Conservation (phyloP, 202 grass and related monocot genomes). For the Digitaria exilis region DNA sequence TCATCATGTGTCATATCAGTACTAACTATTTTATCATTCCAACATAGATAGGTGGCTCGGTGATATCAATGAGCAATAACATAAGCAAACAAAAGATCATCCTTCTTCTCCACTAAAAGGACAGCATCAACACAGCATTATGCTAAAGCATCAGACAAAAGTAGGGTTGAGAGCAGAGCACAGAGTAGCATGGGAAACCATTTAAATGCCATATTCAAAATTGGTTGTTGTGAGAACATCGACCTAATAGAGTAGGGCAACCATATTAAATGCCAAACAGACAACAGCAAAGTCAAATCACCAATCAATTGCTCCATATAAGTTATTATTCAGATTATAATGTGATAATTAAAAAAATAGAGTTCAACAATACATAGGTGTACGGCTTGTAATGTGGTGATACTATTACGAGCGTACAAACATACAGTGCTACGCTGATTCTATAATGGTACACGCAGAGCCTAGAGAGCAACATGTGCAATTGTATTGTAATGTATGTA, state of each 20-base stretch:
- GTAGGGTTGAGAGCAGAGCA: neutral
- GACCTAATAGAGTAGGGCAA: neutral
- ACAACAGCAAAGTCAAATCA: constrained; percentile 7
- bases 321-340: neutral
- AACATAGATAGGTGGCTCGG: constrained; percentile 15
- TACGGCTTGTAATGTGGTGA: neutral
- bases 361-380: neutral
- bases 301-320: constrained; percentile 4
- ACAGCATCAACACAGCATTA: constrained; percentile 13
- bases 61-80: neutral
- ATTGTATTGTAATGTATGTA: neutral
- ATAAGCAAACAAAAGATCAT: neutral
- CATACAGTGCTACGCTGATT: neutral
- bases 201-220: constrained; percentile 14
- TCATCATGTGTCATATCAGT: neutral
- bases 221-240: neutral
- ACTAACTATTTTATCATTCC: neutral
- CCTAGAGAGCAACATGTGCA: neutral
- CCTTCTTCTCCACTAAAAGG: neutral
- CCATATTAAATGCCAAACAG: constrained; percentile 1
- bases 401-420: neutral
- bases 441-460: neutral
- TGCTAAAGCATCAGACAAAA: constrained; percentile 20
- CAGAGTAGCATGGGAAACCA: neutral
- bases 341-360: neutral